A percentile compares a stretch with the other conserved stretches of the same genome.
phyloP scores from a whole-genome alignment of 169 alveolate species.

The Plasmodium chabaudi region DNA sequence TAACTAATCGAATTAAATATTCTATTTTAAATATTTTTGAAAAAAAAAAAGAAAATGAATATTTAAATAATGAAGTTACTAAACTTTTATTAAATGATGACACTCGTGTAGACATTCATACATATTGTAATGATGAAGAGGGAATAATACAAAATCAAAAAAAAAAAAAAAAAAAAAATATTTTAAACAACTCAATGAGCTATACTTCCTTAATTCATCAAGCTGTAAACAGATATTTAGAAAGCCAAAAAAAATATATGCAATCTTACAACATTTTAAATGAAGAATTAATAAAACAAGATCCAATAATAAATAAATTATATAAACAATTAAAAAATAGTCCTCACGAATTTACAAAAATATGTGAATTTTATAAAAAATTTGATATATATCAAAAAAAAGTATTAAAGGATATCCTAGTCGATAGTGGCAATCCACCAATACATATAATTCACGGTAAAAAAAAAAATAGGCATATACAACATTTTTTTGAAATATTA shows the following conservation, averaged over 20 bases:
- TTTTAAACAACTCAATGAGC: not conserved
- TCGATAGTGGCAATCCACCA: slow-evolving; percentile 16
- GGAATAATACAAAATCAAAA: not conserved
- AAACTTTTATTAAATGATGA: slow-evolving; percentile 24
- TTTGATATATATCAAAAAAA: slow-evolving; percentile 63
- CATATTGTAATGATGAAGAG: not conserved
- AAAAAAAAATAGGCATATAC: not conserved
- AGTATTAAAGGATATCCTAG: slow-evolving; percentile 30
- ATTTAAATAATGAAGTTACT: slow-evolving; percentile 9
- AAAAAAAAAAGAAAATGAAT: slow-evolving; percentile 1
- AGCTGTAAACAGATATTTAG: slow-evolving; percentile 31
- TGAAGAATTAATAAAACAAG: slow-evolving; percentile 42
- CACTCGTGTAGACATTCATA: too few relatives aligned
- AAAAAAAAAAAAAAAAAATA: not conserved
- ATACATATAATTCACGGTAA: slow-evolving; percentile 52
- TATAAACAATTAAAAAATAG: slow-evolving; percentile 30
- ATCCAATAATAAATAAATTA: slow-evolving; percentile 26
- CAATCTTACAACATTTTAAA: not conserved
- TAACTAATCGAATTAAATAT: slow-evolving; percentile 44
- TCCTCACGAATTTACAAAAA: slow-evolving; percentile 24
- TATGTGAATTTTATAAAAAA: slow-evolving; percentile 36
- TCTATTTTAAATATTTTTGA: slow-evolving; percentile 44
- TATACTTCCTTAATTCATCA: slow-evolving; percentile 43
- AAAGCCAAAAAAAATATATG: slow-evolving; percentile 25
- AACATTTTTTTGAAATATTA: not conserved